Conservation (phyloP, 2,329 filamentous ascomycete genomes). For the Aulographum hederae region DNA sequence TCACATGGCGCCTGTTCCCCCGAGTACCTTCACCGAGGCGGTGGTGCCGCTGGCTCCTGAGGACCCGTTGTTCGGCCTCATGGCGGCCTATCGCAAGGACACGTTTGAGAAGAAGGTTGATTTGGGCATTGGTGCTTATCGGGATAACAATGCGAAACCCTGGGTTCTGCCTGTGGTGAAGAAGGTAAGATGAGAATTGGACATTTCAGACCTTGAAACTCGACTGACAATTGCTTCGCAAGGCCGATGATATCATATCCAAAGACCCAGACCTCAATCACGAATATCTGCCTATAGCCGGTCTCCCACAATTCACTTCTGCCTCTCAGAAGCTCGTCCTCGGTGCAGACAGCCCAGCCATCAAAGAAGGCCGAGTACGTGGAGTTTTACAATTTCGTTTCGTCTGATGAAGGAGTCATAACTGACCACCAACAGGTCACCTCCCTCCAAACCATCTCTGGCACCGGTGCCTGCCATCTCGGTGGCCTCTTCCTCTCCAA, state of each 20-base stretch:
- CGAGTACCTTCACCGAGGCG: slow-evolving; percentile 59
- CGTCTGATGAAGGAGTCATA: background rate
- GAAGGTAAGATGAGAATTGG: slow-evolving; percentile 57
- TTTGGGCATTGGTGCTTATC: slow-evolving; percentile 85
- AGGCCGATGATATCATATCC: slow-evolving; percentile 83
- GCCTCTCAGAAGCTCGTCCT: slow-evolving; percentile 86
- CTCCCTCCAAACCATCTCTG: slow-evolving; percentile 88
- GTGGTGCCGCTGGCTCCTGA: slow-evolving; percentile 79
- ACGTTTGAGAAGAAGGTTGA: slow-evolving; percentile 67
- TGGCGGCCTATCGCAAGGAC: slow-evolving; percentile 74
- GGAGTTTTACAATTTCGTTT: background rate
- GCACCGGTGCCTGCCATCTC: slow-evolving; percentile 85
- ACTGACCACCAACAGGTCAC: slow-evolving; percentile 30
- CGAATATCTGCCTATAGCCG: slow-evolving; percentile 94
- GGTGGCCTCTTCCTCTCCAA: slow-evolving; percentile 85
- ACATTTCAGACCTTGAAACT: slow-evolving; percentile 8
- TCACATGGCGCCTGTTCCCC: too few relatives aligned
- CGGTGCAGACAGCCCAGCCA: slow-evolving; percentile 59
- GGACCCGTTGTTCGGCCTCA: slow-evolving; percentile 85
- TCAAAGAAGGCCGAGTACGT: slow-evolving; percentile 60
- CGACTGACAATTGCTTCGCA: slow-evolving; percentile 9
- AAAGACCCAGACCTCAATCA: slow-evolving; percentile 86
- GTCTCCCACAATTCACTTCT: slow-evolving; percentile 65
- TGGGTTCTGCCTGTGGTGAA: slow-evolving; percentile 94
- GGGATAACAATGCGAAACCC: slow-evolving; percentile 87